phyloP scores from a whole-genome alignment of 768 basidiomycete genomes.

The Trametes maxima region DNA sequence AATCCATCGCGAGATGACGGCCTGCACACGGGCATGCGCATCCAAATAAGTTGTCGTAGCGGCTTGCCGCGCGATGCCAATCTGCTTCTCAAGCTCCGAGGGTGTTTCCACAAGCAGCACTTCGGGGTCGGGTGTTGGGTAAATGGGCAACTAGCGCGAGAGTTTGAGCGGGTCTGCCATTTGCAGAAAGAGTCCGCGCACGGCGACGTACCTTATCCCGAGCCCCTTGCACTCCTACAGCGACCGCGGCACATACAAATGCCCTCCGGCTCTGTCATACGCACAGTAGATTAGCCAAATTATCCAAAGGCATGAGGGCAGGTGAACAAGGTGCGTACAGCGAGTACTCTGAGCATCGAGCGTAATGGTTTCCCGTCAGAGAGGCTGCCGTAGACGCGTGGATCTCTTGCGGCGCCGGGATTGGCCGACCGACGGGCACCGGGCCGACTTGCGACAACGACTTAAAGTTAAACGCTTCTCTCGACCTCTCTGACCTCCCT shows the following conservation, averaged over 20 bases:
- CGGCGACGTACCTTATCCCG: constrained; percentile 26
- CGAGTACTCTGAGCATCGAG: constrained; percentile 13
- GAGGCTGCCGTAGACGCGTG: not conserved
- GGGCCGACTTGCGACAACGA: no score
- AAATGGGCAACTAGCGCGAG: constrained; percentile 76
- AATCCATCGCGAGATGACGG: constrained; percentile 81
- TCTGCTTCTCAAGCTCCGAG: constrained; percentile 74
- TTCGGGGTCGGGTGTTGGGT: constrained; percentile 62
- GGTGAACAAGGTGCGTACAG: not conserved
- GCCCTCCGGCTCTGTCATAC: constrained; percentile 21
- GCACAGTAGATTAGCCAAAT: not conserved
- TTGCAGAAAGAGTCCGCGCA: no score
- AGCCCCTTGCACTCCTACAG: constrained; percentile 22
- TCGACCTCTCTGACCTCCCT: no score
- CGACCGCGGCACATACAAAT: constrained; percentile 19
- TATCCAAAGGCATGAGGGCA: no score
- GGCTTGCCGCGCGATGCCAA: constrained; percentile 67
- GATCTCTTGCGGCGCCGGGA: not conserved
- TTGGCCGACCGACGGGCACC: not conserved
- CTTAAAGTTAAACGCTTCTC: no score
- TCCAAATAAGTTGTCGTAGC: constrained; percentile 57
- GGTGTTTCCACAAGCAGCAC: constrained; percentile 74
- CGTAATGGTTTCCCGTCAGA: not conserved
- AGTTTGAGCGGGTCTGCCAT: not conserved
- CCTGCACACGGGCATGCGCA: constrained; percentile 68